Conservation (phyloP, 495 filamentous ascomycete genomes). For the Chaetomium tenue region DNA sequence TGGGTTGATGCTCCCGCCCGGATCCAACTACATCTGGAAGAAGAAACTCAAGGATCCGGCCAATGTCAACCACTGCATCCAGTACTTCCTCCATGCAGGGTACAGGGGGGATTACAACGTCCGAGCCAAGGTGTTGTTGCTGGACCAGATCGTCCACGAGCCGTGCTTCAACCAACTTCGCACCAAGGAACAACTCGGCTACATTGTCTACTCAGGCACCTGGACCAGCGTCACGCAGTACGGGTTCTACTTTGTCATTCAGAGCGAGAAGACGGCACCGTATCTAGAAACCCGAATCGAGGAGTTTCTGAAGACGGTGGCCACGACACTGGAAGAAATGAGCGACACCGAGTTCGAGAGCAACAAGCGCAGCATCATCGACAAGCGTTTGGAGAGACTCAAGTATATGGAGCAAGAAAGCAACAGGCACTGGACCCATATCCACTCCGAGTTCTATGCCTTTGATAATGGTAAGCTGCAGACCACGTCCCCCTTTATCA, state of each 20-base stretch:
- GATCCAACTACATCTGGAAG: constrained; percentile 78
- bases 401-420: constrained; percentile 91
- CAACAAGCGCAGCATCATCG: constrained; percentile 86
- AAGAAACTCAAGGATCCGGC: constrained; percentile 78
- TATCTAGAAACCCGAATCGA: constrained; percentile 89
- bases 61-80: constrained; percentile 96
- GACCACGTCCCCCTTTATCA: too few relatives aligned
- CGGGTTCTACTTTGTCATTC: constrained; percentile 87
- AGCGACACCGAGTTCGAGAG: constrained; percentile 79
- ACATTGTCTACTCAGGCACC: constrained; percentile 85
- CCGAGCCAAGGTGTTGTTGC: constrained; percentile 72
- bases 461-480: constrained; percentile 70
- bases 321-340: constrained; percentile 68
- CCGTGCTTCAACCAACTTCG: constrained; percentile 90
- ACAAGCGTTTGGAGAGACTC: constrained; percentile 83
- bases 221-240: constrained; percentile 68
- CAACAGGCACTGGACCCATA: constrained; percentile 76
- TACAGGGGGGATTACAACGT: constrained; percentile 63
- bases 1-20: constrained; percentile 72
- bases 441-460: constrained; percentile 82
- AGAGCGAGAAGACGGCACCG: constrained; percentile 79
- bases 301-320: constrained; percentile 68
- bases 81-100: constrained; percentile 82
- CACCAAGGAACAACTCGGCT: constrained; percentile 97
- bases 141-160: constrained; percentile 91